A percentile compares a stretch with the other conserved stretches of the same genome.
These are phyloP conservation scores for Hemileccinum impolitum DNA, from an alignment of 768 basidiomycete species.

Conservation along the genomic window DNA sequence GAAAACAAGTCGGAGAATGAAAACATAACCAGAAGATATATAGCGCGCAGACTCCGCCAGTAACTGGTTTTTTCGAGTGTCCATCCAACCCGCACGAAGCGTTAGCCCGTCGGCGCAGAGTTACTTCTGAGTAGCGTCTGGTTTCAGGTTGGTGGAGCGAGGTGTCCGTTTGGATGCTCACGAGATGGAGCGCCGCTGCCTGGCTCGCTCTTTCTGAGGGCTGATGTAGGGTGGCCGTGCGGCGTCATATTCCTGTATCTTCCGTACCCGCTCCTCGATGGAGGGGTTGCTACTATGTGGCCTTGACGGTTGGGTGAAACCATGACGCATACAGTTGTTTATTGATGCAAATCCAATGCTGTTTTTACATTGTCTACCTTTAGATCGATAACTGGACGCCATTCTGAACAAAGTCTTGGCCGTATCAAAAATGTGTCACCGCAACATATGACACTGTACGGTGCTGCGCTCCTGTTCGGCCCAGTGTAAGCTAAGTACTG, in stretches of 20 bases:
- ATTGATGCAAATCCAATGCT: too few species aligned
- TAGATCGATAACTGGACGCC: too few species aligned
- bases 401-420: too few species aligned
- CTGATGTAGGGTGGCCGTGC: slow-evolving; percentile 43
- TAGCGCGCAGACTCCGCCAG: slow-evolving; percentile 23
- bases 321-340: slow-evolving; percentile 62
- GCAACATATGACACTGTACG: too few species aligned
- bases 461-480: too few species aligned
- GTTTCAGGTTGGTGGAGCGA: slow-evolving; percentile 80
- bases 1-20: slow-evolving; percentile 25
- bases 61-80: slow-evolving; percentile 45
- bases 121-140: slow-evolving; percentile 52
- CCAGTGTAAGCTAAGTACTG: too few species aligned
- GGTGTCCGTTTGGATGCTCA: slow-evolving; percentile 52
- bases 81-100: slow-evolving; percentile 64
- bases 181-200: slow-evolving; percentile 41
- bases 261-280: slow-evolving; percentile 51
- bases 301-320: slow-evolving; percentile 81
- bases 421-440: too few species aligned
- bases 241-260: slow-evolving; percentile 84
- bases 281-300: slow-evolving; percentile 48
- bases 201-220: slow-evolving; percentile 39
- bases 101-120: slow-evolving; percentile 46
- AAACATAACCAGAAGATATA: slow-evolving; percentile 19
- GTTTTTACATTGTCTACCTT: too few species aligned